Evolutionary conservation across 2,329 filamentous ascomycete species (phyloP), one percentile per base, ranked within the genome.

Genomic region (Alternaria ventricosa): DNA sequence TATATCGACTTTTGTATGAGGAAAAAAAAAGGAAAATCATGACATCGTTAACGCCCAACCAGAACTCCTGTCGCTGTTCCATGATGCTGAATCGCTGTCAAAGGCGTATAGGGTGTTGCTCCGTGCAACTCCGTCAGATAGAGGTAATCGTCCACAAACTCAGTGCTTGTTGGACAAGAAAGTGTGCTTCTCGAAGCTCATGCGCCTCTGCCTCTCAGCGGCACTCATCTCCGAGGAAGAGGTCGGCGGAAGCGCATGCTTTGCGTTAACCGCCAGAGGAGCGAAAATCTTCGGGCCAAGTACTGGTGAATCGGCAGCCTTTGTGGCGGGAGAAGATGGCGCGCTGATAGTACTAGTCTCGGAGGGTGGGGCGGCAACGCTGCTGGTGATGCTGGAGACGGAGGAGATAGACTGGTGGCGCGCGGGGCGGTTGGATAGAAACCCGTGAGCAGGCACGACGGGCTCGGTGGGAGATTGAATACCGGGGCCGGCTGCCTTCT

Each of bases 211-310:
- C 47, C 70, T 67, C 55, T 71, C 70, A 20, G 61, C 66, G 36
- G 63, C 67, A 18, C 60, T 74, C 69, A 75, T 68, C 62, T 71
- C 68, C 67, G 63, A 60, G 54, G 65, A 47, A 64, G 66, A 62
- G 60, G 62, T 58, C 62, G 73, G 65, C 45, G 74, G 71, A 68
- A 71, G 64, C 62, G 66, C 59, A 68, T 73, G 71, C 70, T 75
- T 76, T 59, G 70, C 62, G 66, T 79, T 79, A 70, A 79, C 73
- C 67, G 75, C 68, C 51, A 79, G 64, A 73, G 77, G 77, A 72
- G 75, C 50, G 60, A 75, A 73, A 63, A 69, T 60, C 67, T 72
- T 64, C 61, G 71, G 68, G 51, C 72, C 66, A 68, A 73, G 46
- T 67, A 72, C 64, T 56, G 76, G 73, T 61, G 72, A 70, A 64